phyloP scores from a whole-genome alignment of 179 eudicot species.

The Drosera spatulata region DNA sequence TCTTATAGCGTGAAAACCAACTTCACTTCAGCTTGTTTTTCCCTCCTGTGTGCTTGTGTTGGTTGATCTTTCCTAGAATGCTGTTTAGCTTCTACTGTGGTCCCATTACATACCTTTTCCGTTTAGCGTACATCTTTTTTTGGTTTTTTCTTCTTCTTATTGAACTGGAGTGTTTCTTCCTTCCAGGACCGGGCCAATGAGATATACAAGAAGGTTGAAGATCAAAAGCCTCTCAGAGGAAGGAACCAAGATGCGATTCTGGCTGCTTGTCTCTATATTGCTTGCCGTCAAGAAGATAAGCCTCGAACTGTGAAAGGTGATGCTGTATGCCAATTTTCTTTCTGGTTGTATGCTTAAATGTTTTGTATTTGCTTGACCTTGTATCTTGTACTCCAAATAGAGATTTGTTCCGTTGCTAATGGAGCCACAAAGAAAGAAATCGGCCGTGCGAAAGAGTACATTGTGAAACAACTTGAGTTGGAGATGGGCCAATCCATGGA shows the following conservation, averaged over 20 bases:
- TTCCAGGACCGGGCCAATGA: conserved; percentile 27
- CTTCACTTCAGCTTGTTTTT: no score
- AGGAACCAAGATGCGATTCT: conserved; percentile 21
- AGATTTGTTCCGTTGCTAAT: conserved; percentile 39
- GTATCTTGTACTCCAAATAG: conserved; percentile 45
- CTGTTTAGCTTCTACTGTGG: neutral
- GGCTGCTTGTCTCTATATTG: conserved; percentile 36
- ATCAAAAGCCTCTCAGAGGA: conserved; percentile 22
- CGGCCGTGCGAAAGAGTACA: conserved; percentile 36
- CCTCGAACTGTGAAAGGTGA: conserved; percentile 64
- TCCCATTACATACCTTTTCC: neutral
- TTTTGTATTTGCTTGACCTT: no score
- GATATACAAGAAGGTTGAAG: conserved; percentile 27
- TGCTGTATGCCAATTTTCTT: conserved; percentile 26
- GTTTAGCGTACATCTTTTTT: neutral
- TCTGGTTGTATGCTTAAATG: conserved; percentile 13
- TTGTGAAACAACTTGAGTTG: conserved; percentile 52
- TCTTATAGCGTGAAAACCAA: no score
- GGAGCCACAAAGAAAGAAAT: conserved; percentile 49
- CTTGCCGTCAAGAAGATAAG: conserved; percentile 30
- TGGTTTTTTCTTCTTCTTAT: neutral
- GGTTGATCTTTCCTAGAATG: no score
- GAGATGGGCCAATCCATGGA: conserved; percentile 79
- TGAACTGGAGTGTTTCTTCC: neutral
- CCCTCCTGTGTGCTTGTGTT: no score